These are phyloP conservation scores for Thalassiosira exigua DNA, from an alignment of 352 stramenopile genomes.

Conservation along the genomic window DNA sequence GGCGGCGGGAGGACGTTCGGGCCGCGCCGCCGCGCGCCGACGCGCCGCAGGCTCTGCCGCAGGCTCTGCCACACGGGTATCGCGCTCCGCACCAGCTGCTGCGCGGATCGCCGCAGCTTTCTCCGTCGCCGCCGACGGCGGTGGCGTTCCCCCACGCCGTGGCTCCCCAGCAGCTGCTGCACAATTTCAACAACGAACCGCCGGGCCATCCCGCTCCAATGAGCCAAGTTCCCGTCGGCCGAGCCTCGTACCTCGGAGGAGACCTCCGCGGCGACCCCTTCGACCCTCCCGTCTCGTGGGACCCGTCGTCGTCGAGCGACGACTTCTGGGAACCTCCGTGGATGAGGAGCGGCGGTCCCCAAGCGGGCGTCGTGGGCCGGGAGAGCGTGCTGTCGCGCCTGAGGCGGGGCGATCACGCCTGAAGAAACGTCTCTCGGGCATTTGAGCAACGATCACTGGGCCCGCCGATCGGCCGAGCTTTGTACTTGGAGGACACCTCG, in stretches of 20 bases:
- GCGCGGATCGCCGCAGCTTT: neutral
- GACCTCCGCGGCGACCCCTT: too few species aligned
- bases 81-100: neutral
- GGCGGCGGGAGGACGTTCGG: neutral
- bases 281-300: neutral
- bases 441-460: conserved; percentile 29
- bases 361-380: conserved; percentile 32
- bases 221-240: too few species aligned
- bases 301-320: neutral
- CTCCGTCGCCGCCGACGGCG: neutral
- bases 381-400: conserved; percentile 23
- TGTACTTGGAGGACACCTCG: conserved; percentile 5
- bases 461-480: conserved; percentile 34
- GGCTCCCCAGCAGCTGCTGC: neutral
- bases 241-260: too few species aligned
- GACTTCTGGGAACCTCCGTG: conserved; percentile 46
- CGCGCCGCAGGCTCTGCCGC: conserved; percentile 27
- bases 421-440: conserved; percentile 28
- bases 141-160: neutral
- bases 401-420: neutral
- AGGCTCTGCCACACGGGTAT: conserved; percentile 1
- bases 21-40: neutral
- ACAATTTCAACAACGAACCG: conserved; percentile 2
- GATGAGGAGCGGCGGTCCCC: conserved; percentile 19
- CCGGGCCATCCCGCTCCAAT: too few species aligned